These are phyloP conservation scores for Rubus parviflorus DNA, from an alignment of 306 rosid species.

Conservation along the genomic window DNA sequence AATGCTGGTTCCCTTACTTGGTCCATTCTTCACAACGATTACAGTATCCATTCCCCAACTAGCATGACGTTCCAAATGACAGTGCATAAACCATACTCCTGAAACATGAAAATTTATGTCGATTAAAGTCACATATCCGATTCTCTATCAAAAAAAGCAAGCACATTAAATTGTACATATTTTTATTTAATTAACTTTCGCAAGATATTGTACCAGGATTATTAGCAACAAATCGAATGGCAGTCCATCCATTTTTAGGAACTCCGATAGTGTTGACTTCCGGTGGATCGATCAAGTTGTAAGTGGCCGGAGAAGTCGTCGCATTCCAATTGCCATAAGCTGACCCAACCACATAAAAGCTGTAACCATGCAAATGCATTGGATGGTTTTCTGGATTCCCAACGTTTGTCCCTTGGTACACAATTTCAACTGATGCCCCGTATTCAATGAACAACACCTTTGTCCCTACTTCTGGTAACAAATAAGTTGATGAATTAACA, in stretches of 20 bases:
- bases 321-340: slow-evolving; percentile 14
- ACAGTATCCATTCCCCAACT: slow-evolving; percentile 28
- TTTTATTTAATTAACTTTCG: no score
- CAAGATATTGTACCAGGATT: slow-evolving; percentile 28
- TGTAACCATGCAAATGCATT: slow-evolving; percentile 41
- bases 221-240: slow-evolving; percentile 32
- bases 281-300: slow-evolving; percentile 33
- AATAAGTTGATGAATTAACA: not conserved
- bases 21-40: slow-evolving; percentile 25
- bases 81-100: slow-evolving; percentile 2
- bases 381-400: slow-evolving; percentile 34
- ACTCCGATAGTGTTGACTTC: slow-evolving; percentile 24
- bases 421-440: slow-evolving; percentile 30
- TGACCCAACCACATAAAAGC: slow-evolving; percentile 33
- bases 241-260: slow-evolving; percentile 36
- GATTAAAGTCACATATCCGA: not conserved
- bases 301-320: slow-evolving; percentile 6
- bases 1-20: slow-evolving; percentile 3
- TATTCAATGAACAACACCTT: slow-evolving; percentile 23
- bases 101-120: not conserved
- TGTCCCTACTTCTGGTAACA: slow-evolving; percentile 28
- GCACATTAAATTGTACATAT: no score
- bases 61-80: slow-evolving; percentile 26
- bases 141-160: not conserved
- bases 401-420: slow-evolving; percentile 39